Percentiles rank a stretch among this genome's conserved stretches.
Conservation (phyloP, 805 yeast genomes). For the Diddensiella santjacobensis region DNA sequence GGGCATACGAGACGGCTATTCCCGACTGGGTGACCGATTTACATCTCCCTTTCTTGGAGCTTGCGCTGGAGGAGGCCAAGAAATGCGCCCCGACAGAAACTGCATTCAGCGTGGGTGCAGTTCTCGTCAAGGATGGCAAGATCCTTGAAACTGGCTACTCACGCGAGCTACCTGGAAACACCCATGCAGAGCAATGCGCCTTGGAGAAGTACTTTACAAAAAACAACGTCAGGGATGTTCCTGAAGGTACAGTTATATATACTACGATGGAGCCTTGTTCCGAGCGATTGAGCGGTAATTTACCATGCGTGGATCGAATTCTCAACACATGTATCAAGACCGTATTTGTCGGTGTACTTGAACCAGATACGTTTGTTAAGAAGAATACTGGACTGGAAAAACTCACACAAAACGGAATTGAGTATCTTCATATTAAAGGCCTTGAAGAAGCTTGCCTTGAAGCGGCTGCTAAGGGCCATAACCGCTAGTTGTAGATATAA, state of each 20-base stretch:
- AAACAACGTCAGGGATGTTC: conserved; percentile 41
- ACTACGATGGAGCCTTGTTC: conserved; percentile 99
- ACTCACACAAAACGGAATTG: conserved; percentile 55
- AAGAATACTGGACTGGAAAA: conserved; percentile 61
- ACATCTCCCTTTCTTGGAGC: conserved; percentile 59
- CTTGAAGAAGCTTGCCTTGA: conserved; percentile 64
- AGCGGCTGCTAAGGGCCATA: conserved; percentile 76
- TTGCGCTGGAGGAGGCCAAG: conserved; percentile 73
- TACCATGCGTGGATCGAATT: conserved; percentile 83
- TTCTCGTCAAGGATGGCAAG: conserved; percentile 58
- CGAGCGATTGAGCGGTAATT: conserved; percentile 79
- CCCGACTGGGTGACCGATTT: conserved; percentile 79
- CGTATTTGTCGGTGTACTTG: conserved; percentile 87
- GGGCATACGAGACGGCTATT: conserved; percentile 72
- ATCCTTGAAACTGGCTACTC: conserved; percentile 82
- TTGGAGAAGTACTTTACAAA: conserved; percentile 61
- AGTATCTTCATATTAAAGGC: conserved; percentile 79
- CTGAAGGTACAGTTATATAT: conserved; percentile 74
- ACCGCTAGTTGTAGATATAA: no score
- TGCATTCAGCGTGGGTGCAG: conserved; percentile 94
- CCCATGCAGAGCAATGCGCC: conserved; percentile 97
- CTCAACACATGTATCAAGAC: conserved; percentile 55
- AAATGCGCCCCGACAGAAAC: conserved; percentile 79
- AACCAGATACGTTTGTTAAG: conserved; percentile 85
- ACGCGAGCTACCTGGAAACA: conserved; percentile 87